Base-by-base conservation (phyloP, 352 stramenopile species). In the Achlya hypogyna region DNA sequence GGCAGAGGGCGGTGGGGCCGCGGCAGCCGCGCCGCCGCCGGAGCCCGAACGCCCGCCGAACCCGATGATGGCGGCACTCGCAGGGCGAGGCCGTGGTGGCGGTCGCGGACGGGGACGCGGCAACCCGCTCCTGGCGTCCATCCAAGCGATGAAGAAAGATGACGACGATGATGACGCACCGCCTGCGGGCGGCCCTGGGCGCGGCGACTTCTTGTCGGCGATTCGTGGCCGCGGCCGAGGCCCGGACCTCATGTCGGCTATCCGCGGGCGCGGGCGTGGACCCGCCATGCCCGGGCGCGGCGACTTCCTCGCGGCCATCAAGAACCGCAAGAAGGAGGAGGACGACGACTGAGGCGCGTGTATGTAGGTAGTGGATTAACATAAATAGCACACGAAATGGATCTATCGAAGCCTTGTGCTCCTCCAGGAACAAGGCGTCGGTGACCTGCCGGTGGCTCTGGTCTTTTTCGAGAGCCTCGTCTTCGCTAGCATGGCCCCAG, bases 191-290 rank as follows among this genome's bases (percentile, higher is more conserved):
- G 75, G 74, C 38, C 75, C 72, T n/a, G 76, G 71, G 47, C 70
- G 75, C 49, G 70, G 74, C 4, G 69, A 86, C 49, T 71, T 89
- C 23, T 67, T 89, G n/a, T 40, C 81, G 25, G 74, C 78, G 22
- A 87, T 88, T 65, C 78, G 77, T 40, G 83, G 75, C 25, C 78
- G 80, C 29, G 80, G 80, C 52, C 75, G 77, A 58, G 79, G 78
- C 12, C 73, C 73, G 14, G 81, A 85, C 51, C 71, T 89, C 32
- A 75, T 89, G 70, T 63, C 78, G 51, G 78, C 81, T 47, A 88
- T 88, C 53, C 67, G 70, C 42, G 72, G 60, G 10, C 64, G 72
- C 43, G 69, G 69, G 10, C 22, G 54, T 10, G 47, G 67, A 4
- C 70, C 74, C 54, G 67, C 70, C 43, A 53, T 63, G 28, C 71